A percentile compares a stretch with the other conserved stretches of the same genome.
Evolutionary conservation across 2,329 filamentous ascomycete species (phyloP).

Genomic region (Nemania bipapillata): DNA sequence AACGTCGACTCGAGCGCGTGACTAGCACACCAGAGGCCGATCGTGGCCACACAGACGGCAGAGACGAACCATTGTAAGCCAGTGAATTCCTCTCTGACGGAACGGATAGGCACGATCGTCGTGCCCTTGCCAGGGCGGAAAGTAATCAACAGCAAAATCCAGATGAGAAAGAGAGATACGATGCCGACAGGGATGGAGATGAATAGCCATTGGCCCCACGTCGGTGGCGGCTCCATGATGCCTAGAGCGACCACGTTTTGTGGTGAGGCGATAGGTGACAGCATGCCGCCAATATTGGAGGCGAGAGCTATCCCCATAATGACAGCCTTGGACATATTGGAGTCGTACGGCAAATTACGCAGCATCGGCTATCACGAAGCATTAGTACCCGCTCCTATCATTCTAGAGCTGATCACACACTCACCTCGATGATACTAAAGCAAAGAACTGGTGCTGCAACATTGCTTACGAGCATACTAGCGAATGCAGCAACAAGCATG

Average conservation of each 20-base stretch:
- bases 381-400: constrained; percentile 6
- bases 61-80: constrained; percentile 94
- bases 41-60: constrained; percentile 82
- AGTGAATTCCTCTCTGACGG: constrained; percentile 87
- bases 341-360: constrained; percentile 88
- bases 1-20: constrained; percentile 89
- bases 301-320: constrained; percentile 95
- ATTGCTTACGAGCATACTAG: constrained; percentile 99
- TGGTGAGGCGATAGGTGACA: constrained; percentile 95
- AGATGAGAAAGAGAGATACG: constrained; percentile 87
- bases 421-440: constrained; percentile 94
- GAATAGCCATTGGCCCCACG: constrained; percentile 98
- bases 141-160: constrained; percentile 83
- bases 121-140: constrained; percentile 88
- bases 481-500: constrained; percentile 98
- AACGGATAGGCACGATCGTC: constrained; percentile 89
- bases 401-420: constrained; percentile 41
- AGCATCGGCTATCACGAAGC: constrained; percentile 77
- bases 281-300: constrained; percentile 94
- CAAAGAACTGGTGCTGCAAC: constrained; percentile 96
- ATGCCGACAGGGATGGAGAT: constrained; percentile 92
- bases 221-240: constrained; percentile 91
- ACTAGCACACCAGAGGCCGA: constrained; percentile 89
- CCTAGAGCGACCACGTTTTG: constrained; percentile 97
- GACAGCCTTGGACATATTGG: constrained; percentile 91